These are phyloP conservation scores for Oryza coarctata DNA, from an alignment of 176 grass and related monocot genomes.

Conservation along the genomic window DNA sequence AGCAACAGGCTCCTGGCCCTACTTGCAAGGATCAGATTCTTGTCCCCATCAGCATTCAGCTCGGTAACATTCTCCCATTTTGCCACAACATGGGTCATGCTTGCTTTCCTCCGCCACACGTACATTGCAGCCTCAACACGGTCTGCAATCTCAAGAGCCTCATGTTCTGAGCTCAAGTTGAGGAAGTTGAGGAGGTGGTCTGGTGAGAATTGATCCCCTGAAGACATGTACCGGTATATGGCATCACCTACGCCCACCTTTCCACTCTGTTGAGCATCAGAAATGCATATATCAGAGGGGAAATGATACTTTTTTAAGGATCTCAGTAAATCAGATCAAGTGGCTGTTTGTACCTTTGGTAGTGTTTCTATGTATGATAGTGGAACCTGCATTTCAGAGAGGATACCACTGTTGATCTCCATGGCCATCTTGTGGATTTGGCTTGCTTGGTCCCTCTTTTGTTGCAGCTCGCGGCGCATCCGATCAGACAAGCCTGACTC, in stretches of 20 bases:
- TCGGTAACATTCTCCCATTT: conserved; percentile 79
- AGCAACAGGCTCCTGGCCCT: conserved; percentile 70
- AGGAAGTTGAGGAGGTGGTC: conserved; percentile 80
- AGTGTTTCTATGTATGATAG: conserved; percentile 72
- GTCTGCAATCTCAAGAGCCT: conserved; percentile 87
- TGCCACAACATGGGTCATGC: conserved; percentile 51
- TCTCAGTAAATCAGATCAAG: background rate
- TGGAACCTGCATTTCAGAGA: conserved; percentile 87
- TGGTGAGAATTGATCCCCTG: conserved; percentile 73
- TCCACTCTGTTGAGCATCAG: conserved; percentile 50
- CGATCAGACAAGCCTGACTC: conserved; percentile 59
- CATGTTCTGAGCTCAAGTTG: conserved; percentile 71
- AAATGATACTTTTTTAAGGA: conserved; percentile 4
- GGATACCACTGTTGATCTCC: conserved; percentile 86
- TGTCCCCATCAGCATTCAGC: conserved; percentile 66
- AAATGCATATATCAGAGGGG: conserved; percentile 11
- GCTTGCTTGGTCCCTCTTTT: conserved; percentile 82
- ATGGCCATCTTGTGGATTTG: conserved; percentile 99
- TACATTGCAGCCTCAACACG: conserved; percentile 70
- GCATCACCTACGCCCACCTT: conserved; percentile 68
- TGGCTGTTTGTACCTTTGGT: conserved; percentile 63
- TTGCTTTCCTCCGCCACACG: conserved; percentile 72
- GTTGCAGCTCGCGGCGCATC: conserved; percentile 68
- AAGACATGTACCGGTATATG: conserved; percentile 76
- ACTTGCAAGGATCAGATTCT: conserved; percentile 71